A percentile compares a stretch with the other conserved stretches of the same genome.
phyloP scores from a whole-genome alignment of 192 early-diverging fungal genomes.

The Coemansia sp. region DNA sequence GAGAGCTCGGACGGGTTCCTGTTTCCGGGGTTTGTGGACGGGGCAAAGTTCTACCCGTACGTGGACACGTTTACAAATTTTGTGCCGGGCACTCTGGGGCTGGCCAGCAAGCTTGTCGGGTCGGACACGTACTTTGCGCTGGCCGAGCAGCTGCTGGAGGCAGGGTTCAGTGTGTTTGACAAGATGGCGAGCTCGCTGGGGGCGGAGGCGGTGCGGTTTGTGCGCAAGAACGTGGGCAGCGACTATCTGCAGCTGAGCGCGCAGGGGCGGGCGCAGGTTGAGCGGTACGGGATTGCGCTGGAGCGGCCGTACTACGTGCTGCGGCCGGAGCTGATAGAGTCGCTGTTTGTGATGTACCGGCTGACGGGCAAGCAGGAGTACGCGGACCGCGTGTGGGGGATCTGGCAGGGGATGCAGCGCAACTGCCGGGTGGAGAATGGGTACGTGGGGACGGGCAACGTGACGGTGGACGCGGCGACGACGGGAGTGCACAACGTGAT shows the following conservation, averaged over 20 bases:
- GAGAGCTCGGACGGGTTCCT: constrained; percentile 26
- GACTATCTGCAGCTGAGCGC: constrained; percentile 18
- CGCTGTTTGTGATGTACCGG: constrained; percentile 67
- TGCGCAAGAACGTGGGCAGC: constrained; percentile 36
- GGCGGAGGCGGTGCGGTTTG: constrained; percentile 43
- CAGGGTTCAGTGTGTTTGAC: constrained; percentile 35
- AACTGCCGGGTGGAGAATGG: constrained; percentile 62
- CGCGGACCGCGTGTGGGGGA: constrained; percentile 67
- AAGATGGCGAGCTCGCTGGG: constrained; percentile 39
- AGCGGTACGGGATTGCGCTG: constrained; percentile 27
- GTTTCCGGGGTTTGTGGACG: constrained; percentile 42
- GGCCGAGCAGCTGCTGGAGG: constrained; percentile 34
- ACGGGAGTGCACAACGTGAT: constrained; percentile 28
- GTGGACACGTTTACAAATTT: constrained; percentile 49
- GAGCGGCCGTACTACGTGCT: constrained; percentile 59
- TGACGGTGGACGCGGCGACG: constrained; percentile 22
- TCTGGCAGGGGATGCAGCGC: constrained; percentile 66
- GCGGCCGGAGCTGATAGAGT: constrained; percentile 74
- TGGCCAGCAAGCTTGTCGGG: constrained; percentile 42
- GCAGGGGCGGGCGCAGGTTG: constrained; percentile 7
- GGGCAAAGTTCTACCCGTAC: constrained; percentile 41
- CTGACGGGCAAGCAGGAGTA: constrained; percentile 64
- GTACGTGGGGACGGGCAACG: constrained; percentile 56
- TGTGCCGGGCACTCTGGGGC: constrained; percentile 41
- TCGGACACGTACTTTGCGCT: constrained; percentile 40